phyloP scores from a whole-genome alignment of 2,329 filamentous ascomycete species.

The Calonectria pseudoturangicola region DNA sequence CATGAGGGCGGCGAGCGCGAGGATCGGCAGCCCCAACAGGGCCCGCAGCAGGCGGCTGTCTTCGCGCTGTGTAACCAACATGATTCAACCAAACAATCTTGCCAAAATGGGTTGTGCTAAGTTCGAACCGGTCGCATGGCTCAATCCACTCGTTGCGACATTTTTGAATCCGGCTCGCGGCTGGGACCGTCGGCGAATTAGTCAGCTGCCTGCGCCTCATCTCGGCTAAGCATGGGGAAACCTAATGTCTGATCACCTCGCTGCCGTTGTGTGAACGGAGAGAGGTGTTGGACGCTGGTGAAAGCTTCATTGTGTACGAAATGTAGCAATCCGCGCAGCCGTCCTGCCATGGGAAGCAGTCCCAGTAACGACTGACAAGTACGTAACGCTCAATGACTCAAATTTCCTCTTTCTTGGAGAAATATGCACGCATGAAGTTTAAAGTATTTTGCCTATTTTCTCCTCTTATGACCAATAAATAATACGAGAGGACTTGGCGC shows the following conservation, averaged over 20 bases:
- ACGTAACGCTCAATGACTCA: too few relatives aligned
- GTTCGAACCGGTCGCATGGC: neutral
- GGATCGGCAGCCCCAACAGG: conserved; percentile 47
- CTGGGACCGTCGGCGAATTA: neutral
- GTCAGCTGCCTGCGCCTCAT: conserved; percentile 21
- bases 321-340: too few relatives aligned
- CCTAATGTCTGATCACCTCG: neutral
- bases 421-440: too few relatives aligned
- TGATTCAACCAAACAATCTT: conserved; percentile 15
- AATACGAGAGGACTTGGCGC: too few relatives aligned
- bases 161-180: conserved; percentile 13
- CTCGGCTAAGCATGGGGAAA: conserved; percentile 6
- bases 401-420: too few relatives aligned
- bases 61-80: neutral
- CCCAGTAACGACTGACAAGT: too few relatives aligned
- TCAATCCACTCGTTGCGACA: conserved; percentile 14
- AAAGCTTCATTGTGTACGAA: too few relatives aligned
- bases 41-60: conserved; percentile 43
- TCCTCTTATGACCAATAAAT: too few relatives aligned
- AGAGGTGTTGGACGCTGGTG: too few relatives aligned
- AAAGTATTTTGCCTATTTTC: too few relatives aligned
- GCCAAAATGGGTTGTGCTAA: conserved; percentile 3
- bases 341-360: too few relatives aligned
- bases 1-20: conserved; percentile 48
- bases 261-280: too few relatives aligned